Evolutionary conservation across 306 rosid genomes (phyloP).

Genomic region (Begonia peltatifolia): DNA sequence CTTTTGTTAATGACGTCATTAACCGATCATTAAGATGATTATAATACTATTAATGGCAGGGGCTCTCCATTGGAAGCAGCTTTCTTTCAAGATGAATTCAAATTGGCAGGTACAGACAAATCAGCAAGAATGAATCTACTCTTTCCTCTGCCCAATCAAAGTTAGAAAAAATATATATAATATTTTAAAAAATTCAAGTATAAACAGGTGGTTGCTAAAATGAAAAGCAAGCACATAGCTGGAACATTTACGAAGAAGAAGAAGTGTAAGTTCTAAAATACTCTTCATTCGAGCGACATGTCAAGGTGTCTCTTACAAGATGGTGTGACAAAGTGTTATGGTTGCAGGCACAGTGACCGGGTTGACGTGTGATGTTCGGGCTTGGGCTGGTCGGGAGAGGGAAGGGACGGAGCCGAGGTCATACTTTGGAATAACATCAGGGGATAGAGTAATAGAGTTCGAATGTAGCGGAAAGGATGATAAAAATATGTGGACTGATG

Average conservation of each 20-base stretch:
- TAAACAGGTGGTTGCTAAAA: conserved; percentile 68
- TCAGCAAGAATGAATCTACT: neutral
- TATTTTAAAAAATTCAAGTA: neutral
- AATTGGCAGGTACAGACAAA: conserved; percentile 55
- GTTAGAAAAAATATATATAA: neutral
- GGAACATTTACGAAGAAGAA: conserved; percentile 83
- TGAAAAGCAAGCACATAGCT: conserved; percentile 89
- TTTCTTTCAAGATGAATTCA: conserved; percentile 67
- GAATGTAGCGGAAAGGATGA: conserved; percentile 71
- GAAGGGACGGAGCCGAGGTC: conserved; percentile 35
- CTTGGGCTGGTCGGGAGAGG: conserved; percentile 69
- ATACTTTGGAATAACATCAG: conserved; percentile 68
- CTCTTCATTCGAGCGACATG: too few relatives aligned
- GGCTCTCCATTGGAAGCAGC: conserved; percentile 90
- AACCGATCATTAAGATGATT: neutral
- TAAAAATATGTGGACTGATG: conserved; percentile 65
- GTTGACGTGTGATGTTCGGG: conserved; percentile 41
- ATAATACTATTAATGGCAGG: conserved; percentile 40
- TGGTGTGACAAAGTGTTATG: too few relatives aligned
- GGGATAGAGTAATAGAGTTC: conserved; percentile 63
- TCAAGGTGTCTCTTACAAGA: neutral
- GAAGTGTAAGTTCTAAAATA: conserved; percentile 49
- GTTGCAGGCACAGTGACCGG: conserved; percentile 44
- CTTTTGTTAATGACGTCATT: too few relatives aligned
- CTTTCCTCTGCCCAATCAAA: too few relatives aligned